phyloP scores from a whole-genome alignment of 1,284 basidiomycete species.

The Sporisorium sorghi region DNA sequence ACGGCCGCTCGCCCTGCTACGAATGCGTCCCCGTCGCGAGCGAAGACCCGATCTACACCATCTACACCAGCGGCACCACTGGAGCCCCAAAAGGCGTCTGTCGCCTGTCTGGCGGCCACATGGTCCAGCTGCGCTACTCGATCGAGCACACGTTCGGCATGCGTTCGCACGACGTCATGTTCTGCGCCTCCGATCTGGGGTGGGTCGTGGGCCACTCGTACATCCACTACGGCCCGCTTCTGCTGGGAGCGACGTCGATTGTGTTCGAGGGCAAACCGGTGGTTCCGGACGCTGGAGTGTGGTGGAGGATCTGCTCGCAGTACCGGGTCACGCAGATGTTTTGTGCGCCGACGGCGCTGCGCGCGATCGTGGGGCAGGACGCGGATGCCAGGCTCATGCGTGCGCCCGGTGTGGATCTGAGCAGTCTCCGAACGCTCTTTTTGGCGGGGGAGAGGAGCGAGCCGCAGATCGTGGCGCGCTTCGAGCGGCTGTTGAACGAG shows the following conservation, averaged over 20 bases:
- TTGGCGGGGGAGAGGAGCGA: conserved; percentile 63
- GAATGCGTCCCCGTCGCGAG: conserved; percentile 54
- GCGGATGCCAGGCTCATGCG: conserved; percentile 59
- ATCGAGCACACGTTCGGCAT: conserved; percentile 65
- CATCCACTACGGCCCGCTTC: conserved; percentile 62
- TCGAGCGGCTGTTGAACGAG: conserved; percentile 53
- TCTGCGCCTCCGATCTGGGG: conserved; percentile 55
- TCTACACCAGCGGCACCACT: conserved; percentile 63
- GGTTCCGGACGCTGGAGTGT: conserved; percentile 63
- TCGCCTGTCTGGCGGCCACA: conserved; percentile 59
- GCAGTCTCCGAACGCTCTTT: conserved; percentile 60
- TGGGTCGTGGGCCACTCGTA: conserved; percentile 58
- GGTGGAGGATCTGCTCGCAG: conserved; percentile 59
- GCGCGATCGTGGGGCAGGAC: conserved; percentile 62
- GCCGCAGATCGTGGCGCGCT: conserved; percentile 59
- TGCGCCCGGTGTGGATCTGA: conserved; percentile 48
- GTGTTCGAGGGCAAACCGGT: conserved; percentile 68
- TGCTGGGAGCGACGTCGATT: conserved; percentile 61
- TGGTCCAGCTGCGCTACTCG: conserved; percentile 57
- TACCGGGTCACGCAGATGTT: conserved; percentile 59
- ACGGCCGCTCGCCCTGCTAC: conserved; percentile 50
- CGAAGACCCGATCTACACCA: conserved; percentile 61
- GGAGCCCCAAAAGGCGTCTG: conserved; percentile 65
- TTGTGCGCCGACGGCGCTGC: conserved; percentile 61
- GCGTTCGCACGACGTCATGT: conserved; percentile 51